phyloP scores from a whole-genome alignment of 805 yeast genomes.

The Metschnikowia matae region DNA sequence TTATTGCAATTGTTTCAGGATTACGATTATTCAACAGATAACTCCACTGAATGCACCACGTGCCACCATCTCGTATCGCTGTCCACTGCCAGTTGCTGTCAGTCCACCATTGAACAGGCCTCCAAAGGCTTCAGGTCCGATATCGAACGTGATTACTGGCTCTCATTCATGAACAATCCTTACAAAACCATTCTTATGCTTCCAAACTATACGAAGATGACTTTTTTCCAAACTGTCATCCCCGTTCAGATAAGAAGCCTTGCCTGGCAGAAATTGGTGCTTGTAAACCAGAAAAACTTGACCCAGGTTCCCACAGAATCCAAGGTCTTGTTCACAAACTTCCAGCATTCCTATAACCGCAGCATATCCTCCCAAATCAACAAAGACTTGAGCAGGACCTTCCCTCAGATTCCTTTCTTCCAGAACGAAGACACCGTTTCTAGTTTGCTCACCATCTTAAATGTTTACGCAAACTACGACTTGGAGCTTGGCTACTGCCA shows the following conservation, averaged over 20 bases:
- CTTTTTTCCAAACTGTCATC: conserved; percentile 41
- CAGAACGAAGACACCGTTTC: conserved; percentile 38
- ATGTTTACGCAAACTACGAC: conserved; percentile 62
- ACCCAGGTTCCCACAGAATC: conserved; percentile 33
- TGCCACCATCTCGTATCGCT: conserved; percentile 8
- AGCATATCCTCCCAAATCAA: conserved; percentile 43
- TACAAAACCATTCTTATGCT: conserved; percentile 42
- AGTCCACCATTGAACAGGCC: conserved; percentile 2
- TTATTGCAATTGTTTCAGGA: conserved; percentile 7
- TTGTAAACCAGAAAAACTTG: conserved; percentile 26
- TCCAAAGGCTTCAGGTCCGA: conserved; percentile 9
- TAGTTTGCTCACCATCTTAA: conserved; percentile 50
- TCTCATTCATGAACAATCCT: conserved; percentile 41
- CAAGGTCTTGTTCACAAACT: conserved; percentile 31
- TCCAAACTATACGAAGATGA: conserved; percentile 45
- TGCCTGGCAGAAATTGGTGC: conserved; percentile 42
- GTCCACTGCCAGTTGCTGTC: conserved; percentile 9
- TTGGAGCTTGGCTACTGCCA: conserved; percentile 67
- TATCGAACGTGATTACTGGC: conserved; percentile 41
- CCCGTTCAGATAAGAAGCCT: conserved; percentile 41
- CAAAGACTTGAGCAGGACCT: conserved; percentile 58
- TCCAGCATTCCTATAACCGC: conserved; percentile 40
- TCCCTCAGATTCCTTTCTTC: conserved; percentile 52
- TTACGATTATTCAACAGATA: conserved; percentile 13
- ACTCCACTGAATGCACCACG: conserved; percentile 11